Evolutionary conservation across 73 alveolate genomes (phyloP).

Genomic region (Diophrys appendiculata): DNA sequence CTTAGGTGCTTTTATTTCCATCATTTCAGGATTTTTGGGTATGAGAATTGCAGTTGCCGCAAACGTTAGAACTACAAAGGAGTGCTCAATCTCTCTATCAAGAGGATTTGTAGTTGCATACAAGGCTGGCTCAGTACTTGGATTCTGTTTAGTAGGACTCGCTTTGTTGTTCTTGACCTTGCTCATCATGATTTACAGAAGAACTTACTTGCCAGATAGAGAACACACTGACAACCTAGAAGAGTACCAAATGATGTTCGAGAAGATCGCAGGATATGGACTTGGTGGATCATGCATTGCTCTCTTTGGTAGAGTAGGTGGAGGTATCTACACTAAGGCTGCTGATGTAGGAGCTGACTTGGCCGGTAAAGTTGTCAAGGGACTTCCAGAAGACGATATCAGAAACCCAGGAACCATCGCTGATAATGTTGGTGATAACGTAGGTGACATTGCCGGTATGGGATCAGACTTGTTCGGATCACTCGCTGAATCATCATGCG

Average conservation of each 20-base stretch:
- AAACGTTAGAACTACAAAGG: slow-evolving; percentile 71
- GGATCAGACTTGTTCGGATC: slow-evolving; percentile 95
- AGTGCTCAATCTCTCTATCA: slow-evolving; percentile 54
- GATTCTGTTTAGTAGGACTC: slow-evolving; percentile 76
- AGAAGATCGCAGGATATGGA: slow-evolving; percentile 91
- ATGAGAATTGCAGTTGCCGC: slow-evolving; percentile 87
- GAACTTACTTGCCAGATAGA: slow-evolving; percentile 55
- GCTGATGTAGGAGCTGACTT: slow-evolving; percentile 97
- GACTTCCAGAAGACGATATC: slow-evolving; percentile 85
- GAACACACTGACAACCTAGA: slow-evolving; percentile 41
- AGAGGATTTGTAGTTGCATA: slow-evolving; percentile 82
- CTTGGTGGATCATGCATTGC: slow-evolving; percentile 96
- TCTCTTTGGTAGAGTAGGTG: slow-evolving; percentile 96
- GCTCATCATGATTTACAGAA: slow-evolving; percentile 61
- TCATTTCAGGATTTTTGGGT: slow-evolving; percentile 85
- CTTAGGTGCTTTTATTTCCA: slow-evolving; percentile 80
- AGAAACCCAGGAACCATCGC: slow-evolving; percentile 92
- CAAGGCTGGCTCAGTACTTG: slow-evolving; percentile 86
- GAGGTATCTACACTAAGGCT: slow-evolving; percentile 97
- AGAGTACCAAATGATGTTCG: slow-evolving; percentile 52
- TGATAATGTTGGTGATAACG: slow-evolving; percentile 97
- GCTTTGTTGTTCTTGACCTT: slow-evolving; percentile 59
- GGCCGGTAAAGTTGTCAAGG: slow-evolving; percentile 90
- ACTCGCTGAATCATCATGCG: slow-evolving; percentile 94
- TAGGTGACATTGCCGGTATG: slow-evolving; percentile 91